Base-by-base conservation (phyloP, 129 eudicot genomes). In the Ambrosia artemisiifolia region DNA sequence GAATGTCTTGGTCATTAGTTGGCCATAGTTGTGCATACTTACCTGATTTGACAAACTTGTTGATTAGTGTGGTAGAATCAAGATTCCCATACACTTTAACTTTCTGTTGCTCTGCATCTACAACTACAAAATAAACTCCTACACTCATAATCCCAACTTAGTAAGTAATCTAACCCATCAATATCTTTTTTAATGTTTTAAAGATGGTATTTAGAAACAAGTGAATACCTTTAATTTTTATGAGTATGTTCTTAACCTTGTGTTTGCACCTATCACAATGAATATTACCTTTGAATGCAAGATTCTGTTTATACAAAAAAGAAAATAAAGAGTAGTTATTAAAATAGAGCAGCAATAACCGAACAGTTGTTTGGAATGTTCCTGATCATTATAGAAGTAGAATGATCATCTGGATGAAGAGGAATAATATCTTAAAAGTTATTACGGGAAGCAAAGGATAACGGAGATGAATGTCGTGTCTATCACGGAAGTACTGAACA, bases 21-120 rank as follows among this genome's bases (percentile, higher is more conserved):
- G 88, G 62, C 85, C 88, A 84, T 40, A 91, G 62, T 63, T 88
- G 83, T 38, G 96, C 95, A 83, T 85, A 70, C 76, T 92, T 92
- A 0, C 97, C 94, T 66, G 91, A 84, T 74, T 84, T 92, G 10
- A 59, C 67, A 71, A 92, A 65, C 66, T 81, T 92, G 57, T 82
- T 88, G 61, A 88, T n/a, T 86, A 92, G 43, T 33, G 79, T 75
- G 54, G 80, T 75, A 11, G 86, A 46, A 75, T 88, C 97, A 14
- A 86, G 85, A 71, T 66, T 81, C 40, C 97, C 97, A 53, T 80
- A 69, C 28, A 92, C 96, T 50, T 74, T 78, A 33, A 86, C 96
- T 65, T 64, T 83, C 66, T 85, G 89, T 30, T 85, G 81, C 64
- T 88, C 96, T 28, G 78, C 65, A 78, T 88, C 87, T 46, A 92